phyloP scores from a whole-genome alignment of 768 basidiomycete genomes.

The Jaapia argillacea region DNA sequence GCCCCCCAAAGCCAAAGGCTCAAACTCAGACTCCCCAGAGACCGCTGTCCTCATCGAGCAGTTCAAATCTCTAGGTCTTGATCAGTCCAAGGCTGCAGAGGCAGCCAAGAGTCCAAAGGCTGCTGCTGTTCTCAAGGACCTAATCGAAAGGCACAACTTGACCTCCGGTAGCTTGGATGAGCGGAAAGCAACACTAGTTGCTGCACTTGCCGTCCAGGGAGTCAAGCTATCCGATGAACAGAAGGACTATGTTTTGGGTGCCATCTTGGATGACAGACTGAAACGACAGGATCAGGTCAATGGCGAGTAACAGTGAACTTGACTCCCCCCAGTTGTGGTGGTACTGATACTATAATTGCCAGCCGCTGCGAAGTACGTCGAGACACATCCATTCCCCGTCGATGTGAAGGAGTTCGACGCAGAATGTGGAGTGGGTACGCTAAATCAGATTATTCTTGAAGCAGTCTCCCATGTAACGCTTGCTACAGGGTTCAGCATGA shows the following conservation, averaged over 20 bases:
- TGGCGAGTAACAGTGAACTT: slow-evolving; percentile 41
- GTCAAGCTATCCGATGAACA: slow-evolving; percentile 53
- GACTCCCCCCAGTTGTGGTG: background rate
- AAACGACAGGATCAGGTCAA: slow-evolving; percentile 80
- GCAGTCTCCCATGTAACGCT: background rate
- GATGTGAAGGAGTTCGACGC: slow-evolving; percentile 64
- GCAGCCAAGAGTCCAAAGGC: slow-evolving; percentile 75
- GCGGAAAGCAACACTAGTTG: slow-evolving; percentile 64
- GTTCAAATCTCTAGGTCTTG: slow-evolving; percentile 72
- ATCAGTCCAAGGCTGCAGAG: slow-evolving; percentile 70
- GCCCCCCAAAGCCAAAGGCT: background rate
- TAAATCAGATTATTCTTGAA: background rate
- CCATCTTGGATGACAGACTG: slow-evolving; percentile 62
- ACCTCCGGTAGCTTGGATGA: slow-evolving; percentile 50
- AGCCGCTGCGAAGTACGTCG: slow-evolving; percentile 75
- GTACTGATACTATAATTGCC: slow-evolving; percentile 1
- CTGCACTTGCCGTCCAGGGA: slow-evolving; percentile 52
- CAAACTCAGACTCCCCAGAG: slow-evolving; percentile 15
- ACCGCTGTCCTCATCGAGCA: slow-evolving; percentile 33
- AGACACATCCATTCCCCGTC: slow-evolving; percentile 47
- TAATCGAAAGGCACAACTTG: slow-evolving; percentile 51
- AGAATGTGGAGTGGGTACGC: slow-evolving; percentile 82
- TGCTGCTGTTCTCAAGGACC: slow-evolving; percentile 54
- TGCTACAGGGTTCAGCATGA: slow-evolving; percentile 68
- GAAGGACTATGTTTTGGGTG: slow-evolving; percentile 51